Evolutionary conservation across 2,329 filamentous ascomycete species (phyloP), one percentile per base, ranked within the genome.

Genomic region (Diaporthe australafricana): DNA sequence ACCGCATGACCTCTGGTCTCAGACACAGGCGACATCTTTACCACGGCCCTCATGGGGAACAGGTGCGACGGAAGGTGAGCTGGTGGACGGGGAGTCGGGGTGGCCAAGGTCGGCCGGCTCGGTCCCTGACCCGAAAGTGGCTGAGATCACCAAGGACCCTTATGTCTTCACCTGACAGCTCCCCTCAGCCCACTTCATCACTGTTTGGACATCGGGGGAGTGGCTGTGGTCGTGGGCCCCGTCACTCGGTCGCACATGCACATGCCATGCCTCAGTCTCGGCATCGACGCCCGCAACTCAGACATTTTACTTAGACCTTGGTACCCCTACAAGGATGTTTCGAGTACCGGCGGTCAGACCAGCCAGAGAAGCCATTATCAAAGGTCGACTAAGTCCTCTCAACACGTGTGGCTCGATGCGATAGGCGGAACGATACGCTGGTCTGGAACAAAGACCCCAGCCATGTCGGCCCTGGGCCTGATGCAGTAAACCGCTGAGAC

Each of bases 121-220:
- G 60, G 60, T 48, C 32, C 60, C 60, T 63, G 42, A 48, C 60
- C 60, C 57, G 40, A 40, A 48, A 48, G 60, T 63, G 60, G 60
- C 60, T 63, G 60, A 38, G 60, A 63, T 63, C 60, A 63, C 20
- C 60, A 14, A 35, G 14, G 42, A 20, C 42, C 42, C 48, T 63
- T 63, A 63, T 35, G 48, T 27, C 27, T 63, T 63, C 60, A 63
- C 60, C 60, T 63, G 60, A 63, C 60, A 63, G 27, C 60, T 48
- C 25, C 42, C 60, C 42, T 35, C 60, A 22, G 60, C 60, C 60
- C 60, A 63, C 60, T 48, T 20, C 60, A 22, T 20, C 27, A 48
- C 20, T 11, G 5, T n/a, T n/a, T 35, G 57, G 17, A 8, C 3
- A 20, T 48, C 42, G 20, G 22, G 30, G 20, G 27, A 17, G 45